Conservation (phyloP, 345 rosid species). For the Camelina laxa region DNA sequence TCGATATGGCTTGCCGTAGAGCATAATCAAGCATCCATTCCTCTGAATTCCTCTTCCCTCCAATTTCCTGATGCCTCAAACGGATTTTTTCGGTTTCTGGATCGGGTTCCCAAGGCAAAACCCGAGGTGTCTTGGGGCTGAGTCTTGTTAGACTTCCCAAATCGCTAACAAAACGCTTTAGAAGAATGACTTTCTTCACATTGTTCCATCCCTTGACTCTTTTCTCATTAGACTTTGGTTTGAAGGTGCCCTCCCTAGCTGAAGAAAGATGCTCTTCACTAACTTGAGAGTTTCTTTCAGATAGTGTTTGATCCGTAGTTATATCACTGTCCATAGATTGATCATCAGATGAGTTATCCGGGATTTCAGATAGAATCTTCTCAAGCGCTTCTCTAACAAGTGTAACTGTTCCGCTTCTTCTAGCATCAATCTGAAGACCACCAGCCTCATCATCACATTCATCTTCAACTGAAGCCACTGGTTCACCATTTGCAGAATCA, state of each 20-base stretch:
- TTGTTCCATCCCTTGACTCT: conserved; percentile 77
- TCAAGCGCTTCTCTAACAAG: conserved; percentile 81
- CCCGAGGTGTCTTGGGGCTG: conserved; percentile 52
- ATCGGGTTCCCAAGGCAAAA: conserved; percentile 54
- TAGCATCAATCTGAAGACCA: conserved; percentile 45
- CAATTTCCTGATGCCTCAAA: conserved; percentile 64
- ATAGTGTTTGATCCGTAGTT: conserved; percentile 49
- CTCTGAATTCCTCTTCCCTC: conserved; percentile 72
- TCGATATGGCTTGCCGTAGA: conserved; percentile 71
- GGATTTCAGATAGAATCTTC: conserved; percentile 77
- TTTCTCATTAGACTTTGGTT: conserved; percentile 48
- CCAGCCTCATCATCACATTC: conserved; percentile 45
- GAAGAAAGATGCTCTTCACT: conserved; percentile 38
- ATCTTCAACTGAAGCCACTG: conserved; percentile 30
- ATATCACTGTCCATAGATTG: conserved; percentile 51
- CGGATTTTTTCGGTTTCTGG: conserved; percentile 67
- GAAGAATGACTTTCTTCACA: conserved; percentile 70
- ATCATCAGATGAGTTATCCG: conserved; percentile 61
- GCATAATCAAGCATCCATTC: conserved; percentile 99
- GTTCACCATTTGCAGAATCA: conserved; percentile 42
- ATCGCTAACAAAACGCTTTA: conserved; percentile 80
- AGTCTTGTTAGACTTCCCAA: conserved; percentile 66
- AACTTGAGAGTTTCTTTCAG: conserved; percentile 42
- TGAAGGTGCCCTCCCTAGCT: conserved; percentile 26
- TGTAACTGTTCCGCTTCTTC: conserved; percentile 63